These are phyloP conservation scores for Thermothelomyces thermophilus DNA, from an alignment of 2,329 filamentous ascomycete species.

Conservation along the genomic window DNA sequence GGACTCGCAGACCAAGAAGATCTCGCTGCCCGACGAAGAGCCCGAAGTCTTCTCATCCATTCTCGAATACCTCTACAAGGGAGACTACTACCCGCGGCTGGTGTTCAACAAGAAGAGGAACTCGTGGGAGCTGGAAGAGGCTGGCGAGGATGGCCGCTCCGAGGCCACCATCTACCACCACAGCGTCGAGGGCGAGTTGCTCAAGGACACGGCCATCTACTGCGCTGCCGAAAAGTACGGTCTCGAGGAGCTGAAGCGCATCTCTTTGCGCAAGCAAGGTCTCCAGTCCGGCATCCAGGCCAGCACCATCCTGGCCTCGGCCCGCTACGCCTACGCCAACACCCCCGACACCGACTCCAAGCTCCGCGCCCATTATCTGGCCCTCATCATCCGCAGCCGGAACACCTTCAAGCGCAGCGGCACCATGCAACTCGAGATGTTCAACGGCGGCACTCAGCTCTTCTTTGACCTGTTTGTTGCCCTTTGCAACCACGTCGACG, in stretches of 20 bases:
- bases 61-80: constrained; percentile 88
- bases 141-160: constrained; percentile 27
- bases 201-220: constrained; percentile 88
- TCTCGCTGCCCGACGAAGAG: constrained; percentile 76
- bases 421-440: constrained; percentile 95
- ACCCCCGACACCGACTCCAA: constrained; percentile 89
- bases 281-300: constrained; percentile 79
- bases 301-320: constrained; percentile 76
- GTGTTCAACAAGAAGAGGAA: constrained; percentile 74
- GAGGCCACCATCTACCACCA: constrained; percentile 66
- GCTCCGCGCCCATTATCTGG: constrained; percentile 82
- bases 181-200: constrained; percentile 57
- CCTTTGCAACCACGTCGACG: constrained; percentile 82
- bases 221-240: constrained; percentile 82
- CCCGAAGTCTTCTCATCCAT: constrained; percentile 87
- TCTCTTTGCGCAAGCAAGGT: constrained; percentile 82
- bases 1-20: constrained; percentile 58
- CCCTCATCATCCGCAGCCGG: constrained; percentile 82
- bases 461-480: constrained; percentile 95
- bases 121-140: constrained; percentile 74
- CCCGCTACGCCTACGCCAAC: constrained; percentile 83
- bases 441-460: constrained; percentile 69
- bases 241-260: constrained; percentile 74
- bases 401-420: constrained; percentile 88
- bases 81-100: constrained; percentile 82